Evolutionary conservation across 352 stramenopile species (phyloP), one percentile per base, ranked within the genome.

Genomic region (Phytophthora vignae): DNA sequence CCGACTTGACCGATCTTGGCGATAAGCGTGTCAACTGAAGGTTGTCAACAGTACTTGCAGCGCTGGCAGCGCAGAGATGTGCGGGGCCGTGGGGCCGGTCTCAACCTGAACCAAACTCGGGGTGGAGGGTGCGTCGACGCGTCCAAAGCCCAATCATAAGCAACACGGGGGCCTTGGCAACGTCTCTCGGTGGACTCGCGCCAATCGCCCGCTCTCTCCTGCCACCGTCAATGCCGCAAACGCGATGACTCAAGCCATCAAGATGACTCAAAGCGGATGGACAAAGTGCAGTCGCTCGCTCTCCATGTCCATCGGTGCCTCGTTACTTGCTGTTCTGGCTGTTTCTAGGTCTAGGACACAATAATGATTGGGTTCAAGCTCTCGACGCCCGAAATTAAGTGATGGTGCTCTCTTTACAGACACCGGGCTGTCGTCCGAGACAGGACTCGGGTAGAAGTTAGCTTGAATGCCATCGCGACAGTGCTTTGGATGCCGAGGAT

Each of bases 181-280:
- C 12, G 19, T n/a, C 29, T 50, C 55, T 62, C 21, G 55, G 22
- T 52, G 38, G 10, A 38, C 55, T 61, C 55, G 7, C 55, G 7
- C 55, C 55, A 62, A 62, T 62, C 38, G 33, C 36, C 36, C 55
- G 38, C 56, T 63, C 38, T 63, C n/a, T 49, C 40, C 8, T 63
- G 40, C 21, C 14, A 52, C 22, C 40, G 22, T 63, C 27, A 17
- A 49, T n/a, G 42, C 42, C 21, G 1, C 22, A 15, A 59, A 29
- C 7, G 17, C 6, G 57, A 64, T 55, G 25, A 64, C 57, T 64
- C 42, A 64, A 36, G 36, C 55, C 14, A 44, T 19, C 22, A 25
- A 63, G 56, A 63, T 53, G 42, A 54, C 55, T 61, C 55, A 61
- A 25, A 50, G 21, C n/a, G 21, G 36, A 61, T 50, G 55, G 55